These are phyloP conservation scores for Cercospora zeina DNA, from an alignment of 2,329 filamentous ascomycete genomes.

Conservation along the genomic window DNA sequence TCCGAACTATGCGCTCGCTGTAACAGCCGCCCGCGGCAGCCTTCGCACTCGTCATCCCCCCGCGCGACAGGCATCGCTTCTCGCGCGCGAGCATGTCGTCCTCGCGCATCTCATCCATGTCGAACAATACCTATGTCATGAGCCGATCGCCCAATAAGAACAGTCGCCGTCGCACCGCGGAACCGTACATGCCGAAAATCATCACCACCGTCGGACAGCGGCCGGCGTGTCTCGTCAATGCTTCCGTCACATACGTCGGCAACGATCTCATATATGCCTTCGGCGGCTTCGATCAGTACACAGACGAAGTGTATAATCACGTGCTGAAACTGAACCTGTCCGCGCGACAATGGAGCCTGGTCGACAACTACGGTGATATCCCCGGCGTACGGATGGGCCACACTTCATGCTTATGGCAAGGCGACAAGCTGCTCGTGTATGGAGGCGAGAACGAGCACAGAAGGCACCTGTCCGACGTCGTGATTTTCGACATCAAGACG, in stretches of 20 bases:
- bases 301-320: slow-evolving; percentile 98
- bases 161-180: slow-evolving; percentile 57
- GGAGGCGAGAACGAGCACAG: slow-evolving; percentile 97
- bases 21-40: slow-evolving; percentile 2
- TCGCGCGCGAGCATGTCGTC: slow-evolving; percentile 25
- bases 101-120: slow-evolving; percentile 39
- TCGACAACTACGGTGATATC: slow-evolving; percentile 98
- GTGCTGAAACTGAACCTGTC: slow-evolving; percentile 84
- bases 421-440: slow-evolving; percentile 93
- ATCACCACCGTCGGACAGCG: slow-evolving; percentile 62
- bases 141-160: slow-evolving; percentile 75
- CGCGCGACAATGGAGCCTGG: slow-evolving; percentile 88
- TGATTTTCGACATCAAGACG: slow-evolving; percentile 91
- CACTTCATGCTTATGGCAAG: slow-evolving; percentile 89
- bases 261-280: slow-evolving; percentile 98
- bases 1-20: slow-evolving; percentile 19
- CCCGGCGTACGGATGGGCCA: slow-evolving; percentile 98
- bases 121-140: slow-evolving; percentile 84
- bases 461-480: slow-evolving; percentile 91
- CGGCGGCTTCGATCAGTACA: slow-evolving; percentile 97
- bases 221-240: slow-evolving; percentile 94
- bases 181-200: slow-evolving; percentile 82
- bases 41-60: slow-evolving; percentile 2
- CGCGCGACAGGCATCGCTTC: not conserved
- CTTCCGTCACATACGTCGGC: slow-evolving; percentile 88